Base-by-base conservation (phyloP, 495 filamentous ascomycete species). In the Neurospora tetraspora region DNA sequence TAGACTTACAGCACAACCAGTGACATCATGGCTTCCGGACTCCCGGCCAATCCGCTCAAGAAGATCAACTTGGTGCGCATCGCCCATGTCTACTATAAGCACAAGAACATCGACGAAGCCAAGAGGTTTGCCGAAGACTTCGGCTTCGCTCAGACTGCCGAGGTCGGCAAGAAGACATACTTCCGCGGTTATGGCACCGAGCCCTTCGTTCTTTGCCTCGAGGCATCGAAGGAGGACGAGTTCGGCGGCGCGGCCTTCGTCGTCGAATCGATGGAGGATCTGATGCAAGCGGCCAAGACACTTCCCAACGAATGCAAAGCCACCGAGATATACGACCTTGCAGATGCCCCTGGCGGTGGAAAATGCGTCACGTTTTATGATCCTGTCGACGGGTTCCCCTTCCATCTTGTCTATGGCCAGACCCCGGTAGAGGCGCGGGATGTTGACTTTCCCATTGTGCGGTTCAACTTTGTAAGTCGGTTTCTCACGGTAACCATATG, bases 101-200 rank as follows among this genome's bases (percentile, higher is more conserved):
- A 90, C 74, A 73, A 78, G 39, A 76, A 88, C 73, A 78, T 89
- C 53, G 82, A 84, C 5, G 77, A 78, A 6, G 85, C 86, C 12
- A 77, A 82, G 53, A 70, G 79, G 42, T 90, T 90, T 74, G 77
- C 85, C 9, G 76, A 81, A 1, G 88, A 89, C 79, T 91, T 91
- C 78, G 88, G 89, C 72, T 86, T 91, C 77, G 76, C 76, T 14
- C 80, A 85, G 42, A 78, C 78, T 5, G 82, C 83, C 47, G 77
- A 78, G 65, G 76, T 84, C 2, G 82, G 84, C 36, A 79, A 85
- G 69, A 84, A 83, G 70, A 85, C 88, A 12, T 90, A 86, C 81
- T 90, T 83, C 79, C 82, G 88, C 38, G 88, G 89, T 8, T 89
- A 89, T 76, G 88, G 89, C 10, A 79, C 79, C n/a, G 88, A 90